Evolutionary conservation across 192 early-diverging fungal genomes (phyloP).

Genomic region (Podila verticillata): DNA sequence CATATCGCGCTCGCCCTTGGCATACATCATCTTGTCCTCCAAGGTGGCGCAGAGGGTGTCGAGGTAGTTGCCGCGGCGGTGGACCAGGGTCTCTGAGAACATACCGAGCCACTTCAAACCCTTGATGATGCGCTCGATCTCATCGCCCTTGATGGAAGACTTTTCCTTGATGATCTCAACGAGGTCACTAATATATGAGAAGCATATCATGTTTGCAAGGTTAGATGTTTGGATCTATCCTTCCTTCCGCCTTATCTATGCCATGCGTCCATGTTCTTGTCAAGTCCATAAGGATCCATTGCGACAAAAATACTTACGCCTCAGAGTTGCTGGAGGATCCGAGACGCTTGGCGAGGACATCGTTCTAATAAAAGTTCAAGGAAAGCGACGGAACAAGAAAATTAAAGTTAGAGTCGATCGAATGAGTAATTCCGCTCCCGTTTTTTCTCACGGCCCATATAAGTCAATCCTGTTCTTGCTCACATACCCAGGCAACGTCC

Average conservation of each 20-base stretch:
- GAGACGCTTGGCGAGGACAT: slow-evolving; percentile 73
- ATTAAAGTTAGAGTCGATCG: neutral
- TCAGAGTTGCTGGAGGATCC: slow-evolving; percentile 48
- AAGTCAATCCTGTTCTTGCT: neutral
- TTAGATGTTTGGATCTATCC: neutral
- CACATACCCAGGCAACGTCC: slow-evolving; percentile 75
- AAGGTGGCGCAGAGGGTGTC: slow-evolving; percentile 96
- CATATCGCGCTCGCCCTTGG: slow-evolving; percentile 92
- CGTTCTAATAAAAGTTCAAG: slow-evolving; percentile 56
- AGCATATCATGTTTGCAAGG: neutral
- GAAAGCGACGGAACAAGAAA: neutral
- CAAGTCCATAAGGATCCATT: neutral
- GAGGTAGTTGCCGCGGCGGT: slow-evolving; percentile 79
- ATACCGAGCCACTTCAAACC: slow-evolving; percentile 90
- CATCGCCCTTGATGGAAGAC: slow-evolving; percentile 66
- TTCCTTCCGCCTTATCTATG: neutral
- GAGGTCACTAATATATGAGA: slow-evolving; percentile 56
- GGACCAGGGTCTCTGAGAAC: slow-evolving; percentile 71
- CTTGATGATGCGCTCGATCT: slow-evolving; percentile 69
- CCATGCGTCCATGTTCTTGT: neutral
- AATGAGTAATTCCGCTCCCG: neutral
- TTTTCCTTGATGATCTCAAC: slow-evolving; percentile 72
- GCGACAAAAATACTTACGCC: slow-evolving; percentile 27
- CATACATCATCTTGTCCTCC: slow-evolving; percentile 97
- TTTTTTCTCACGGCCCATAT: slow-evolving; percentile 9